phyloP scores from a whole-genome alignment of 2,329 filamentous ascomycete species.

The Teratosphaeria zuluensis region DNA sequence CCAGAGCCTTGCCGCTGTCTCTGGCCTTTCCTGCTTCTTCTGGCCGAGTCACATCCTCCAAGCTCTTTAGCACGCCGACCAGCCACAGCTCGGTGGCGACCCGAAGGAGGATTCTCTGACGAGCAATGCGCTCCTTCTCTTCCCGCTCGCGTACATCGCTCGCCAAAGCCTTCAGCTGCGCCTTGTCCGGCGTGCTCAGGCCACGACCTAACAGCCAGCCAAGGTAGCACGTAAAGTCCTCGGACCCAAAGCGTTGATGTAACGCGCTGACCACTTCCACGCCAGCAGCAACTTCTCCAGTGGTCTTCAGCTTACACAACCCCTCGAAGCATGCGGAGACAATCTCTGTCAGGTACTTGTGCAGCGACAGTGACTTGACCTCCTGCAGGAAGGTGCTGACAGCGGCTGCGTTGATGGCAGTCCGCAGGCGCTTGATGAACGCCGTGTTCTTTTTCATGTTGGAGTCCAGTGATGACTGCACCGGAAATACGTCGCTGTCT shows the following conservation, averaged over 20 bases:
- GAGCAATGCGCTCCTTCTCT: slow-evolving; percentile 81
- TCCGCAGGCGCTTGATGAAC: slow-evolving; percentile 92
- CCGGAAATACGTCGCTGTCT: slow-evolving; percentile 70
- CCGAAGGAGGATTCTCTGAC: slow-evolving; percentile 76
- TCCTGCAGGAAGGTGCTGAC: slow-evolving; percentile 80
- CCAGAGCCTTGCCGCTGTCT: slow-evolving; percentile 43
- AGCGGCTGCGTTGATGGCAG: slow-evolving; percentile 70
- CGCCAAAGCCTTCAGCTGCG: slow-evolving; percentile 65
- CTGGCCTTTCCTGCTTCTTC: slow-evolving; percentile 55
- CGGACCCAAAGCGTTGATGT: slow-evolving; percentile 85
- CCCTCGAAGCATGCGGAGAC: slow-evolving; percentile 94
- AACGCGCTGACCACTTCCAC: slow-evolving; percentile 92
- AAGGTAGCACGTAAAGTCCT: slow-evolving; percentile 82
- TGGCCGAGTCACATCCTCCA: slow-evolving; percentile 58
- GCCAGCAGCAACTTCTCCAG: slow-evolving; percentile 82
- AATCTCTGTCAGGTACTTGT: slow-evolving; percentile 95
- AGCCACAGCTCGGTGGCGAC: slow-evolving; percentile 96
- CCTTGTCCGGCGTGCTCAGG: slow-evolving; percentile 82
- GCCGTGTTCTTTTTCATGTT: slow-evolving; percentile 97
- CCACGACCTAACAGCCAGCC: slow-evolving; percentile 89
- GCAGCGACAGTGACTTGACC: slow-evolving; percentile 78
- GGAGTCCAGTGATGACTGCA: slow-evolving; percentile 76
- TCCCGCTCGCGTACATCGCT: slow-evolving; percentile 84
- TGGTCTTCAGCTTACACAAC: slow-evolving; percentile 79
- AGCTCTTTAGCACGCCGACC: slow-evolving; percentile 72